Percentiles rank a stretch among this genome's conserved stretches.
phyloP scores from a whole-genome alignment of 2,329 filamentous ascomycete genomes.

The Sphaerulina musiva region DNA sequence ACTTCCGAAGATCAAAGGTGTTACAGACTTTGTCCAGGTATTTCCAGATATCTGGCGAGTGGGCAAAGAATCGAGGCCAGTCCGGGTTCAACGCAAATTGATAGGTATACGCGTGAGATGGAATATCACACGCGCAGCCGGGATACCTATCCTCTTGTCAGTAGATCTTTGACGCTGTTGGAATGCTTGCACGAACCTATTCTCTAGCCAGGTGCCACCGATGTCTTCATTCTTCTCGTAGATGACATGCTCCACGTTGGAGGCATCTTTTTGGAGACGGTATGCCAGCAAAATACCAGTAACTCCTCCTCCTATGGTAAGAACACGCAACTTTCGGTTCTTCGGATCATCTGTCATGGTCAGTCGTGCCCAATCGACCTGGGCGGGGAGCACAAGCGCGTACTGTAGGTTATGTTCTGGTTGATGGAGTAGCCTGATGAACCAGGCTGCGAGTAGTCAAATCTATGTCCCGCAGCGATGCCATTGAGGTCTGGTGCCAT shows the following conservation, averaged over 20 bases:
- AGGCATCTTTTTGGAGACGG: slow-evolving; percentile 41
- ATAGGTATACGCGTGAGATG: slow-evolving; percentile 30
- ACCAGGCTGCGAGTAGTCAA: slow-evolving; percentile 42
- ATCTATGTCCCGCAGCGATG: slow-evolving; percentile 32
- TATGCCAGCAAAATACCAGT: slow-evolving; percentile 45
- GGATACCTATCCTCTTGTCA: slow-evolving; percentile 15
- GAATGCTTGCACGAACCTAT: slow-evolving; percentile 29
- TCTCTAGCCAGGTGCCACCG: slow-evolving; percentile 44
- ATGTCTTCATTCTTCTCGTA: slow-evolving; percentile 45
- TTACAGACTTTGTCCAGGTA: slow-evolving; percentile 47
- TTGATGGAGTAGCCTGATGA: slow-evolving; percentile 39
- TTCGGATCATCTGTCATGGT: slow-evolving; percentile 31
- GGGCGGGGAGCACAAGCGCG: not conserved
- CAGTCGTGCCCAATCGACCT: not conserved
- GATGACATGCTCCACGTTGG: slow-evolving; percentile 43
- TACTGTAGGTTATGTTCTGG: slow-evolving; percentile 30
- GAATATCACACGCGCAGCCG: slow-evolving; percentile 42
- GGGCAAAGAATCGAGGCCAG: slow-evolving; percentile 45
- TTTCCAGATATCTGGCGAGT: slow-evolving; percentile 43
- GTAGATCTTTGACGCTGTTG: not conserved
- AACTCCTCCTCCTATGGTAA: slow-evolving; percentile 46
- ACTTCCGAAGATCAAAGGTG: slow-evolving; percentile 45
- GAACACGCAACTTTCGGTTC: slow-evolving; percentile 41
- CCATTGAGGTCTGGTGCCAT: slow-evolving; percentile 43
- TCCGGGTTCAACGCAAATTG: slow-evolving; percentile 35